These are phyloP conservation scores for Termitomyces heimii DNA, from an alignment of 768 basidiomycete genomes.

Conservation along the genomic window DNA sequence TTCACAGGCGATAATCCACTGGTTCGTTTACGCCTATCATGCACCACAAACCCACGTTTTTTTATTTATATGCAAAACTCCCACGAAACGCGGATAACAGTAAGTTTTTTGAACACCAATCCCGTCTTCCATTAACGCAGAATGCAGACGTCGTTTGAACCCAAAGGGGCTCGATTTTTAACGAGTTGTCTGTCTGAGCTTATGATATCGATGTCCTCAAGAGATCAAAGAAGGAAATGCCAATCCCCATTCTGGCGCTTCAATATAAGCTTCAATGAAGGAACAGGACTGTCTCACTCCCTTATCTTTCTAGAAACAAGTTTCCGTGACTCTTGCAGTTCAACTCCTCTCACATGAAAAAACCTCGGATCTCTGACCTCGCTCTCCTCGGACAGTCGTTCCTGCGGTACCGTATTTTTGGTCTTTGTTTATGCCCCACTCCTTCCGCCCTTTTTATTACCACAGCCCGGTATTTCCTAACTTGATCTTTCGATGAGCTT, in stretches of 20 bases:
- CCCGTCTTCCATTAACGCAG: not conserved
- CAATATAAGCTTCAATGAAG: not conserved
- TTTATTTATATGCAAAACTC: not conserved
- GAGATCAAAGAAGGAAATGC: not conserved
- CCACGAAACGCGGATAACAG: not conserved
- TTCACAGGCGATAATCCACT: not conserved
- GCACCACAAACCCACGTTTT: not conserved
- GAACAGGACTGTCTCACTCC: not conserved
- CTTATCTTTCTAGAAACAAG: not conserved
- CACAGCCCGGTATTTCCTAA: not conserved
- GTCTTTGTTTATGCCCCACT: not conserved
- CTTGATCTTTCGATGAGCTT: not conserved
- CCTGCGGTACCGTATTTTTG: not conserved
- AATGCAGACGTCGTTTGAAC: not conserved
- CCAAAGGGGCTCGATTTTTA: not conserved
- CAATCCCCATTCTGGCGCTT: not conserved
- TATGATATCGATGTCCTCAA: not conserved
- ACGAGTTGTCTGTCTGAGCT: not conserved
- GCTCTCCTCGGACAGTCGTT: constrained; percentile 2
- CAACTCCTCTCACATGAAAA: not conserved
- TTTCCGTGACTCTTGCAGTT: not conserved
- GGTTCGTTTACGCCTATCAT: not conserved
- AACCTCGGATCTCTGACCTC: not conserved
- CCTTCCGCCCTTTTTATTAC: not conserved
- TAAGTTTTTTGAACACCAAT: not conserved